Conservation (phyloP, 2,329 filamentous ascomycete genomes). For the Aspergillus neoniger region DNA sequence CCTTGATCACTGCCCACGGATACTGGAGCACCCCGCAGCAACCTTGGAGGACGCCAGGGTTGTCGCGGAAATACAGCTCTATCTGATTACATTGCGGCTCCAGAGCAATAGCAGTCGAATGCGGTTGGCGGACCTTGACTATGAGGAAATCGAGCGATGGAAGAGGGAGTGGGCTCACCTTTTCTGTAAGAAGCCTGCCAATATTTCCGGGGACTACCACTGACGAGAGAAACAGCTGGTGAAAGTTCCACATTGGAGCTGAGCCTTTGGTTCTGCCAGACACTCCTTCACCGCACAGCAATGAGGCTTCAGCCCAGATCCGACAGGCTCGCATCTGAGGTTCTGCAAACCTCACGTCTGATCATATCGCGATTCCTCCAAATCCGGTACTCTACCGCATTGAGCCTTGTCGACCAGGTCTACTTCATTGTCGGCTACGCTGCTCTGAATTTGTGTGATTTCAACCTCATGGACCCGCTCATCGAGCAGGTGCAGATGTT, state of each 20-base stretch:
- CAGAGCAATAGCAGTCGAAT: conserved; percentile 30
- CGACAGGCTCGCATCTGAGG: conserved; percentile 30
- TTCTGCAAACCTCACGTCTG: conserved; percentile 33
- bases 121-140: conserved; percentile 30
- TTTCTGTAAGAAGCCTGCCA: conserved; percentile 24
- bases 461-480: conserved; percentile 33
- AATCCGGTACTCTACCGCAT: conserved; percentile 29
- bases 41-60: conserved; percentile 34
- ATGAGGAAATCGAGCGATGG: conserved; percentile 38
- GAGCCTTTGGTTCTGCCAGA: conserved; percentile 39
- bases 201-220: background rate
- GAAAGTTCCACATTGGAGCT: conserved; percentile 36
- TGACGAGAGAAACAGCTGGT: conserved; percentile 23
- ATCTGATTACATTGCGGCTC: conserved; percentile 31
- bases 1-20: conserved; percentile 33
- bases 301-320: conserved; percentile 29
- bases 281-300: conserved; percentile 37
- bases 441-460: conserved; percentile 39
- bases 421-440: conserved; percentile 40
- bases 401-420: conserved; percentile 33
- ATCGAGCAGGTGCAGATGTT: conserved; percentile 38
- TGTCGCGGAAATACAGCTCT: conserved; percentile 37
- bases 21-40: conserved; percentile 33
- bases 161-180: conserved; percentile 39
- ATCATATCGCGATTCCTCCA: conserved; percentile 35